Percentiles rank a stretch among this genome's conserved stretches.
Evolutionary conservation across 2,329 filamentous ascomycete genomes (phyloP).

Genomic region (Pyrenophora graminea): DNA sequence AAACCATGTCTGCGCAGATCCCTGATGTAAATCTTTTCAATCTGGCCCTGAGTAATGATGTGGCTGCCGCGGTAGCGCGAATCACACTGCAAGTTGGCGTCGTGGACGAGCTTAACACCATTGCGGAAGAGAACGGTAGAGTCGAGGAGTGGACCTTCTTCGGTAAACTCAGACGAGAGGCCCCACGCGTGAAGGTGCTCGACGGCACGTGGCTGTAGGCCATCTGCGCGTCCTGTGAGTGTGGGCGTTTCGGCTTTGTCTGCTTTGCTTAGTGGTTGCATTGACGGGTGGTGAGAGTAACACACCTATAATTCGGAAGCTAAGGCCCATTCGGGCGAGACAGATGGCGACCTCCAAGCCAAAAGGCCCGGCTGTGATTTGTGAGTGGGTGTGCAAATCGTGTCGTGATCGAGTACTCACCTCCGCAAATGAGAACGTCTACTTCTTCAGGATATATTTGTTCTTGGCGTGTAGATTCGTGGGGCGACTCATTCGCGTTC

Average conservation of each 20-base stretch:
- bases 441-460: not conserved
- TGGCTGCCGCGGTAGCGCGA: constrained; percentile 44
- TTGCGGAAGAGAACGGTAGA: not conserved
- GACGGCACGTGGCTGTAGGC: constrained; percentile 23
- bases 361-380: constrained; percentile 37
- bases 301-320: constrained; percentile 42
- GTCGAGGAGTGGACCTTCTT: constrained; percentile 43
- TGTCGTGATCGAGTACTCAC: not conserved
- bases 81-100: constrained; percentile 24
- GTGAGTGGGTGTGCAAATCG: not conserved
- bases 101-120: not conserved
- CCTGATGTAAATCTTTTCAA: constrained; percentile 46
- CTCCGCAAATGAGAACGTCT: not conserved
- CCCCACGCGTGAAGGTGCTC: constrained; percentile 23
- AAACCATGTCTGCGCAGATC: constrained; percentile 41
- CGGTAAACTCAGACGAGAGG: constrained; percentile 33
- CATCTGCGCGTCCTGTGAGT: constrained; percentile 35
- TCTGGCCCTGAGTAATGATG: constrained; percentile 45
- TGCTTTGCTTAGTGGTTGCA: not conserved
- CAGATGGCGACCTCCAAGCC: constrained; percentile 39
- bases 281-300: not conserved
- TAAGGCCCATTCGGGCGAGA: constrained; percentile 40
- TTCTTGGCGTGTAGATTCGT: not conserved
- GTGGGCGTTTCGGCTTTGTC: constrained; percentile 37
- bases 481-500: not conserved